A percentile compares a stretch with the other conserved stretches of the same genome.
Evolutionary conservation across 352 stramenopile genomes (phyloP).

Genomic region (Globisporangium acanthophoron): DNA sequence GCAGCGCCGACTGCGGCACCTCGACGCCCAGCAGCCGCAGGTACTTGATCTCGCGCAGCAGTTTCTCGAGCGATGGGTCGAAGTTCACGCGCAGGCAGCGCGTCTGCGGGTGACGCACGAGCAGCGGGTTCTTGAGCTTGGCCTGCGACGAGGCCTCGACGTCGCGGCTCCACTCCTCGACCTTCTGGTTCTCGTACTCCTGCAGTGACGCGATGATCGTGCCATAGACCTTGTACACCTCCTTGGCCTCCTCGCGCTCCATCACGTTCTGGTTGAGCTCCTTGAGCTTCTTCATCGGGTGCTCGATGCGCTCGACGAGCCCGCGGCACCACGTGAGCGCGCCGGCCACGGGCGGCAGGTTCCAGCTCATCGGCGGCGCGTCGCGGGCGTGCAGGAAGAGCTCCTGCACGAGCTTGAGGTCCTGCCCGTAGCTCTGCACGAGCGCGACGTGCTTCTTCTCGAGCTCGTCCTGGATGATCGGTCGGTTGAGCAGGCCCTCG

Average conservation of each 20-base stretch:
- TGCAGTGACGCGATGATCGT: constrained; percentile 95
- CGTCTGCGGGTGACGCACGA: constrained; percentile 88
- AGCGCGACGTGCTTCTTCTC: constrained; percentile 97
- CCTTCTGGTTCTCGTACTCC: constrained; percentile 96
- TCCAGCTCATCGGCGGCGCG: constrained; percentile 91
- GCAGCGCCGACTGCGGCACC: constrained; percentile 91
- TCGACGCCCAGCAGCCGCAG: constrained; percentile 93
- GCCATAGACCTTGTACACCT: constrained; percentile 97
- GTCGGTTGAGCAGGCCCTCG: constrained; percentile 91
- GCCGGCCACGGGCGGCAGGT: constrained; percentile 93
- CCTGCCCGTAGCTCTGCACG: constrained; percentile 94
- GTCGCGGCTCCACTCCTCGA: constrained; percentile 95
- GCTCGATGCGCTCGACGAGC: constrained; percentile 94
- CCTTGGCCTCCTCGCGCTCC: constrained; percentile 96
- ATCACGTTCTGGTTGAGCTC: constrained; percentile 96
- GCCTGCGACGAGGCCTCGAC: constrained; percentile 93
- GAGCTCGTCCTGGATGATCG: constrained; percentile 95
- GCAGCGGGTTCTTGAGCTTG: constrained; percentile 94
- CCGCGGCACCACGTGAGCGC: constrained; percentile 95
- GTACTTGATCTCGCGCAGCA: constrained; percentile 98
- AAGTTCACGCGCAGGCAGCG: constrained; percentile 96
- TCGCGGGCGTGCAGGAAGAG: constrained; percentile 94
- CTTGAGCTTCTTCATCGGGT: constrained; percentile 96
- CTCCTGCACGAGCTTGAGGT: constrained; percentile 97
- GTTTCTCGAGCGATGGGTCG: constrained; percentile 93